Evolutionary conservation across 305 asterid genomes (phyloP).

Genomic region (Fraxinus latifolia): DNA sequence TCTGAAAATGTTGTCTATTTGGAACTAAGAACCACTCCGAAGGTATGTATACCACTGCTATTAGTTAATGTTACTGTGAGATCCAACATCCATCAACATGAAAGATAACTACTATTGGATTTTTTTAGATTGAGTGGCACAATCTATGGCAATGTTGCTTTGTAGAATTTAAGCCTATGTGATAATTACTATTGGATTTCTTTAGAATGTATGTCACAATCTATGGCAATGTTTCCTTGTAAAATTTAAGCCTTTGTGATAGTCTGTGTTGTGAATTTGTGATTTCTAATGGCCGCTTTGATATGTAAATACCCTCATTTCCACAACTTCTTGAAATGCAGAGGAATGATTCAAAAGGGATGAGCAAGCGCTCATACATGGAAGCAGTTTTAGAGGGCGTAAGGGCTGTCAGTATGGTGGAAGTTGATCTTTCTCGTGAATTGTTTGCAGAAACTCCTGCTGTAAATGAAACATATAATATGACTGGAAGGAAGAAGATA

Average conservation of each 20-base stretch:
- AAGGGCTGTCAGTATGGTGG: slow-evolving; percentile 51
- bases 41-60: slow-evolving; percentile 43
- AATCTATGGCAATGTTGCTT: neutral
- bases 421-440: slow-evolving; percentile 47
- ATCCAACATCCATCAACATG: neutral
- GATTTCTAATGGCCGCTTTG: slow-evolving; percentile 4
- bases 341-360: slow-evolving; percentile 77
- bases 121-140: neutral
- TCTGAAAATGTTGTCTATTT: slow-evolving; percentile 86
- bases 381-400: slow-evolving; percentile 80
- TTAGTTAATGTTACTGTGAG: slow-evolving; percentile 1
- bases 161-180: neutral
- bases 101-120: neutral
- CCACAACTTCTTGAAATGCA: slow-evolving; percentile 23
- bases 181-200: neutral
- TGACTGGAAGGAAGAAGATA: slow-evolving; percentile 51
- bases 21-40: slow-evolving; percentile 92
- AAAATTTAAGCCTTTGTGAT: neutral
- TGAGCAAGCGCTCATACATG: slow-evolving; percentile 83
- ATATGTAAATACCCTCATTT: neutral
- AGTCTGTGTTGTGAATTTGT: neutral
- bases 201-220: neutral
- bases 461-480: slow-evolving; percentile 26
- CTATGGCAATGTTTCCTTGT: neutral
- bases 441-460: slow-evolving; percentile 28